Base-by-base conservation (phyloP, 2,329 filamentous ascomycete species). In the Lizonia empirigonia region DNA sequence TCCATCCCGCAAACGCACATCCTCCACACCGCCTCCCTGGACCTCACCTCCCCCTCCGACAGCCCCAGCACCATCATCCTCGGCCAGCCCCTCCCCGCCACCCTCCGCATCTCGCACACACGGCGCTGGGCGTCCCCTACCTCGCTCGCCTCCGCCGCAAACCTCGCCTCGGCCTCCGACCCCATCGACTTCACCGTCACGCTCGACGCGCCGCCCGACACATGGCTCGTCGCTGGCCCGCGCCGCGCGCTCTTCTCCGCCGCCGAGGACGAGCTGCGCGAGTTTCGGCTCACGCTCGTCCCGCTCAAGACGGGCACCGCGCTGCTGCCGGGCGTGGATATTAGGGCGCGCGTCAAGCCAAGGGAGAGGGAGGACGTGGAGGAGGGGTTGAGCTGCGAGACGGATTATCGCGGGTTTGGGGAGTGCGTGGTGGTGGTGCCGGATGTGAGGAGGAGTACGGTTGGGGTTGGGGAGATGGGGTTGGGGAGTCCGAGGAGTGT, bases 191-290 rank as follows among this genome's bases (percentile, higher is more conserved):
- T 96, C 66, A 85, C 87, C 59, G 95, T 94, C 72, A 92, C 96
- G 60, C 80, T 97, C 18, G 84, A 85, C 12, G 87, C 87, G 1
- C 84, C 86, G 13, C 76, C 82, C 2, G 91, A 93, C 30, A 81
- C 84, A 0, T 97, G 93, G 93, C 82, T 97, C 1, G 77, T 97
- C 3, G 92, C 91, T 18, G 93, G 92, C 0, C 85, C 88, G 34
- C 82, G 89, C 39, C 88, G 90, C 58, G 89, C 88, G 0, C 89
- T 90, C 65, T 95, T 96, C 64, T 81, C 81, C 6, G 84, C 73
- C 3, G 58, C 45, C 4, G 73, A 83, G 56, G 76, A 75, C 35
- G 78, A 83, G 50, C 65, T 67, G 4, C 69, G 64, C 20, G 74
- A 71, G 4, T 85, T 96, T 56, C 82, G 85, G 0, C 74, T 97